Evolutionary conservation across 2,329 filamentous ascomycete species (phyloP).

Genomic region (Raffaelea ambrosiae): DNA sequence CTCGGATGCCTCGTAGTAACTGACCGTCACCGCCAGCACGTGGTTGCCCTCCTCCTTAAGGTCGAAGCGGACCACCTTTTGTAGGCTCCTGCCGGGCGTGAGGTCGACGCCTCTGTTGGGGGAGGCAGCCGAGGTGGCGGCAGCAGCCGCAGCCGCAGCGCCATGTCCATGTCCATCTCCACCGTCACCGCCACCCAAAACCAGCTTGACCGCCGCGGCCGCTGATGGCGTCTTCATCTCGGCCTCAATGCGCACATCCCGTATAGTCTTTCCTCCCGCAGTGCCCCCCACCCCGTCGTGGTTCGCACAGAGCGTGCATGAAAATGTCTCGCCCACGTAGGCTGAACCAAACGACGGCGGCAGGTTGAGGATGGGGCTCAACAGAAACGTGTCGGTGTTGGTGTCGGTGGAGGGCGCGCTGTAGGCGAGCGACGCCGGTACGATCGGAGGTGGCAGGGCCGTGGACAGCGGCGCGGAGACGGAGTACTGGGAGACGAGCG

Average conservation of each 20-base stretch:
- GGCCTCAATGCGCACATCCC: constrained; percentile 73
- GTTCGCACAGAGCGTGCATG: constrained; percentile 92
- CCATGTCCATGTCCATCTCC: neutral
- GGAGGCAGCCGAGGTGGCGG: no score
- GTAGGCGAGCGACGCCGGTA: constrained; percentile 67
- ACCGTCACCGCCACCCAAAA: constrained; percentile 34
- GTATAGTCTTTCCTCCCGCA: constrained; percentile 43
- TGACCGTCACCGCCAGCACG: constrained; percentile 85
- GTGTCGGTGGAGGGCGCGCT: constrained; percentile 23
- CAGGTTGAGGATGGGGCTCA: constrained; percentile 65
- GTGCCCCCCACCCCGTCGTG: constrained; percentile 52
- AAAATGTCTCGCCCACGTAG: constrained; percentile 92
- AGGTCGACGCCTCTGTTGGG: constrained; percentile 48
- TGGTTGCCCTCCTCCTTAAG: constrained; percentile 92
- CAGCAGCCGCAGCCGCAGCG: no score
- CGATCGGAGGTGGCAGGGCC: constrained; percentile 35
- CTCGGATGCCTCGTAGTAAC: constrained; percentile 80
- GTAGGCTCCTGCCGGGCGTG: constrained; percentile 57
- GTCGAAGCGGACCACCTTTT: constrained; percentile 76
- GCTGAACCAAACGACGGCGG: constrained; percentile 88
- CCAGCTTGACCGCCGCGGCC: constrained; percentile 41
- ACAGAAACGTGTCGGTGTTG: constrained; percentile 47
- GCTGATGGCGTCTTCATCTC: constrained; percentile 88
- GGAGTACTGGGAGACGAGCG: constrained; percentile 63
- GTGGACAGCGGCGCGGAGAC: constrained; percentile 37